These are phyloP conservation scores for Leptographium galeiforme DNA, from an alignment of 2,329 filamentous ascomycete species.

Conservation along the genomic window DNA sequence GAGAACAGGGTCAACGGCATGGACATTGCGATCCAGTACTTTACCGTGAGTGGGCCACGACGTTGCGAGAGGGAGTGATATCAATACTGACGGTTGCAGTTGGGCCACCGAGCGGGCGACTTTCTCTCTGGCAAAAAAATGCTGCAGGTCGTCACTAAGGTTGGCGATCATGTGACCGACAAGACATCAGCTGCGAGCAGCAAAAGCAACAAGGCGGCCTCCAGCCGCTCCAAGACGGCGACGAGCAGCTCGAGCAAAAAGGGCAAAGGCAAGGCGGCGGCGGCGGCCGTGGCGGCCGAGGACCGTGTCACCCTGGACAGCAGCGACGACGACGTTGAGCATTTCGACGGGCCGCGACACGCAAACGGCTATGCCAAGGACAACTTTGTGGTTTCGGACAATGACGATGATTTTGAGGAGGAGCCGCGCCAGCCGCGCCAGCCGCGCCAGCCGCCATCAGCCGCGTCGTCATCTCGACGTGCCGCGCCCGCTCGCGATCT, in stretches of 20 bases:
- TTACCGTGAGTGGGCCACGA: constrained; percentile 39
- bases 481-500: neutral
- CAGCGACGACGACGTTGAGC: constrained; percentile 24
- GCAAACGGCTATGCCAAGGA: constrained; percentile 31
- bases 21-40: constrained; percentile 63
- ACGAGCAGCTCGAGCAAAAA: constrained; percentile 6
- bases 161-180: constrained; percentile 5
- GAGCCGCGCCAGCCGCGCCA: constrained; percentile 15
- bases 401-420: constrained; percentile 24
- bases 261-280: neutral
- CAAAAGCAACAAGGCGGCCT: constrained; percentile 4
- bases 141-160: constrained; percentile 28
- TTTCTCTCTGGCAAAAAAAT: constrained; percentile 32
- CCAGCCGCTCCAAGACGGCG: neutral
- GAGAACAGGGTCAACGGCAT: constrained; percentile 49
- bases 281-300: constrained; percentile 16
- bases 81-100: constrained; percentile 15
- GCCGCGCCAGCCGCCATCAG: no score
- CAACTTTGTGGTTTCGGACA: constrained; percentile 27
- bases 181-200: constrained; percentile 1
- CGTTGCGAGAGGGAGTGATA: neutral
- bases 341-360: constrained; percentile 19
- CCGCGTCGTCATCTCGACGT: constrained; percentile 8
- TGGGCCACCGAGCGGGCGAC: constrained; percentile 25
- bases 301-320: constrained; percentile 22